Evolutionary conservation across 306 rosid species (phyloP).

Genomic region (Carpinus fangiana): DNA sequence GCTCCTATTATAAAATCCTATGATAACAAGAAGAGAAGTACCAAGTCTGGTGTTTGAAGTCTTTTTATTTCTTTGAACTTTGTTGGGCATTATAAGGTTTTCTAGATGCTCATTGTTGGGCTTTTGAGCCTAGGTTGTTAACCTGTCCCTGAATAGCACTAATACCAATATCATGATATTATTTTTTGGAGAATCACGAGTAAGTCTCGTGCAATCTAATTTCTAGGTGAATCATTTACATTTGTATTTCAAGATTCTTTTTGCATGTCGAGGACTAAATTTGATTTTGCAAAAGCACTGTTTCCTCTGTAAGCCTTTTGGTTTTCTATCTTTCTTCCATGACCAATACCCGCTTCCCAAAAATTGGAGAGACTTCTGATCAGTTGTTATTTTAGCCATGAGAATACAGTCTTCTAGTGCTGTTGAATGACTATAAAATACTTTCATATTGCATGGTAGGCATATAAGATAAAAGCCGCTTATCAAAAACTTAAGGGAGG

Average conservation of each 20-base stretch:
- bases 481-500: neutral
- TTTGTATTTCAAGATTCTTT: neutral
- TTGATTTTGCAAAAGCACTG: neutral
- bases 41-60: neutral
- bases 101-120: neutral
- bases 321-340: too few species aligned
- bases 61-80: neutral
- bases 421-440: neutral
- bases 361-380: neutral
- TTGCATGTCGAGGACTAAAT: neutral
- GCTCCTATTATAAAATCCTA: neutral
- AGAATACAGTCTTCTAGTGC: neutral
- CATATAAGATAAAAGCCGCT: neutral
- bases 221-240: neutral
- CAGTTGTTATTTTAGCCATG: neutral
- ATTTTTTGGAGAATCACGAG: neutral
- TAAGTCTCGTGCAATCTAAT: neutral
- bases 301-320: neutral
- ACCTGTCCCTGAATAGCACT: neutral
- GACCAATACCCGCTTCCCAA: too few species aligned
- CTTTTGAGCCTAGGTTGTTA: neutral
- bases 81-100: neutral
- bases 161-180: neutral
- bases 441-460: neutral
- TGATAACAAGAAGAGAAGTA: neutral